Evolutionary conservation across 163 green algal genomes (phyloP).

Genomic region (Chlamydomonas reinhardtii): DNA sequence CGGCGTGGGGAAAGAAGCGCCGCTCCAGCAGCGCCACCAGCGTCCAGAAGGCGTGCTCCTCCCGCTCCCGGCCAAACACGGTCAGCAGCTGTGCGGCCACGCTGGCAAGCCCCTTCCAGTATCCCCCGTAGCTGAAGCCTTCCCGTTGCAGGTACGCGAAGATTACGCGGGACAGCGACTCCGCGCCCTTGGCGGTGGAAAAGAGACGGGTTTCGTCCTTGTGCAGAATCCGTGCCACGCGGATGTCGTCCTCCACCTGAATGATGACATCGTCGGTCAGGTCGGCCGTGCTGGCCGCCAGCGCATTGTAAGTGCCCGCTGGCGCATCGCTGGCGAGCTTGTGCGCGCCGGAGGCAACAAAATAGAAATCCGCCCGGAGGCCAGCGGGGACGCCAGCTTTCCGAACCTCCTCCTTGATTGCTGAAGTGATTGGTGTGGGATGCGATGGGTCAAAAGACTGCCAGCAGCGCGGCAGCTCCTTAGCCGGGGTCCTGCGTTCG

Average conservation of each 20-base stretch:
- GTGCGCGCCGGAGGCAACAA: neutral
- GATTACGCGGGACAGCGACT: conserved; percentile 18
- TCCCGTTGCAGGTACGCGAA: conserved; percentile 26
- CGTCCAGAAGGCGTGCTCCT: conserved; percentile 65
- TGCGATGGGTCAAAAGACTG: conserved; percentile 10
- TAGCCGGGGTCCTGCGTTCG: conserved; percentile 33
- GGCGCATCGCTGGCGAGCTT: neutral
- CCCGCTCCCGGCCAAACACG: conserved; percentile 21
- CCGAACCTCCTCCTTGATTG: conserved; percentile 35
- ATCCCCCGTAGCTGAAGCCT: neutral
- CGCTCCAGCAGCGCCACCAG: conserved; percentile 57
- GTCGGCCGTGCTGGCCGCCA: conserved; percentile 30
- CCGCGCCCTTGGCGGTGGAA: conserved; percentile 33
- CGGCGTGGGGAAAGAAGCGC: conserved; percentile 49
- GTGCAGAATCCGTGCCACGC: neutral
- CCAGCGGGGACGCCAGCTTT: neutral
- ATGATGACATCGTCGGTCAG: conserved; percentile 13
- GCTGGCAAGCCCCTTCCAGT: conserved; percentile 16
- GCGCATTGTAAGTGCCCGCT: neutral
- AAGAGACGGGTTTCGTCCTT: conserved; percentile 19
- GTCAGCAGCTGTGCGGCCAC: conserved; percentile 28
- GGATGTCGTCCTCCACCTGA: conserved; percentile 25
- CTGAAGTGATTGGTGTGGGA: neutral
- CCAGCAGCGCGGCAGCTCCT: conserved; percentile 33
- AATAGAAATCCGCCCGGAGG: conserved; percentile 23